Percentiles rank a stretch among this genome's conserved stretches.
Evolutionary conservation across 139 green algal species (phyloP).

Genomic region (Medakamo hakoo): DNA sequence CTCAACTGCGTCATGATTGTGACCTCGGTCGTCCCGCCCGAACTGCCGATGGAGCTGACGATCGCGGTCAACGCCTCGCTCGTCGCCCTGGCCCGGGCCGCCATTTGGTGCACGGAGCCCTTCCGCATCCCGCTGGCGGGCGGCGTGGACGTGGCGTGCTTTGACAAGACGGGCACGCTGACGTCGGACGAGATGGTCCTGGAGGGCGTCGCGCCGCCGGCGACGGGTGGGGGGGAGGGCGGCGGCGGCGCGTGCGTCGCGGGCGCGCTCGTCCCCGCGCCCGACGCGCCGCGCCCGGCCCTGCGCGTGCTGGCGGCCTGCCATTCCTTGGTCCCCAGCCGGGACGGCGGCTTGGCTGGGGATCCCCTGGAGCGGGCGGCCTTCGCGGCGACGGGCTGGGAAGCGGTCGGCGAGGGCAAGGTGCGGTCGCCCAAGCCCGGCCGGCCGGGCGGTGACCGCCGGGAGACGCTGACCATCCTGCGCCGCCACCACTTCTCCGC

Average conservation of each 20-base stretch:
- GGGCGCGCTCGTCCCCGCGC: neutral
- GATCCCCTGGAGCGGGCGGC: constrained; percentile 75
- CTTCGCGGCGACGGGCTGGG: constrained; percentile 26
- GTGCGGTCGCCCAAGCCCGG: constrained; percentile 2
- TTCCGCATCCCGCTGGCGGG: constrained; percentile 92
- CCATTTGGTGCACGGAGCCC: constrained; percentile 94
- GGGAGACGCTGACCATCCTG: constrained; percentile 37
- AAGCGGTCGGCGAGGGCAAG: constrained; percentile 4
- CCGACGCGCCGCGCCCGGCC: constrained; percentile 3
- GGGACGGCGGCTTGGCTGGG: constrained; percentile 39
- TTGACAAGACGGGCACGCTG: constrained; percentile 98
- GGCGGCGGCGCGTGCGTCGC: neutral
- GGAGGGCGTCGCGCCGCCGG: constrained; percentile 40
- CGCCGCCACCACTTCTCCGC: constrained; percentile 81
- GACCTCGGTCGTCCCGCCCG: constrained; percentile 85
- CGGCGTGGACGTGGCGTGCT: constrained; percentile 93
- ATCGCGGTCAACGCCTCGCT: constrained; percentile 63
- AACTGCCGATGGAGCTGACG: constrained; percentile 97
- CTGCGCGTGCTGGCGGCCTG: constrained; percentile 65
- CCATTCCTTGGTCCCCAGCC: constrained; percentile 68
- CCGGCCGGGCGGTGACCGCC: constrained; percentile 1
- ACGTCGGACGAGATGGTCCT: constrained; percentile 85
- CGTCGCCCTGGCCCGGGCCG: constrained; percentile 35
- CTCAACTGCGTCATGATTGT: constrained; percentile 98
- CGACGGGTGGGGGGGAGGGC: neutral